Conservation (phyloP, 129 eudicot genomes). For the Gnaphalium uliginosum region DNA sequence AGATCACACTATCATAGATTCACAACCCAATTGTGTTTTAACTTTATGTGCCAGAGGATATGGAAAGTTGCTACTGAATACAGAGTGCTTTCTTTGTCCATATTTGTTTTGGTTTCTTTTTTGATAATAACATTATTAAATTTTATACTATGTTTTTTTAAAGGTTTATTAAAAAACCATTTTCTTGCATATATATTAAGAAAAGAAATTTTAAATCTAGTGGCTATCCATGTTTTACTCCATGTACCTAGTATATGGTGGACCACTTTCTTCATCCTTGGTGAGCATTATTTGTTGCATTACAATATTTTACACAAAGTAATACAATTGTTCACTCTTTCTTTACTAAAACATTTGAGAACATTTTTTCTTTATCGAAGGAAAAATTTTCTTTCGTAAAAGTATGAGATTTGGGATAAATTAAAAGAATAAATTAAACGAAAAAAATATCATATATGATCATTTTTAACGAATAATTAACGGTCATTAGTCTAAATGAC, state of each 20-base stretch:
- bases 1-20: background rate
- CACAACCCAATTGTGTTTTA: conserved; percentile 12
- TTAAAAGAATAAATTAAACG: no score
- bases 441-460: no score
- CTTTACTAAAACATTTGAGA: no score
- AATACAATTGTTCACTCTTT: no score
- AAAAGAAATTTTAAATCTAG: background rate
- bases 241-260: background rate
- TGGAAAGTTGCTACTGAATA: conserved; percentile 10
- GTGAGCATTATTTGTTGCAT: background rate
- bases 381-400: no score
- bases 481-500: no score
- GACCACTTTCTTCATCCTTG: background rate
- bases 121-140: background rate
- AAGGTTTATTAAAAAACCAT: background rate
- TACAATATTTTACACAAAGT: background rate
- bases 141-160: background rate
- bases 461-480: no score
- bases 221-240: background rate
- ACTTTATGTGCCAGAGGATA: conserved; percentile 15
- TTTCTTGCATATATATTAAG: background rate
- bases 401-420: no score
- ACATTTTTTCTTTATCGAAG: no score
- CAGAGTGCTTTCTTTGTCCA: background rate
- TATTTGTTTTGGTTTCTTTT: conserved; percentile 1